Base-by-base conservation (phyloP, 164 flowering plant species). In the Dillenia suffruticosa region DNA sequence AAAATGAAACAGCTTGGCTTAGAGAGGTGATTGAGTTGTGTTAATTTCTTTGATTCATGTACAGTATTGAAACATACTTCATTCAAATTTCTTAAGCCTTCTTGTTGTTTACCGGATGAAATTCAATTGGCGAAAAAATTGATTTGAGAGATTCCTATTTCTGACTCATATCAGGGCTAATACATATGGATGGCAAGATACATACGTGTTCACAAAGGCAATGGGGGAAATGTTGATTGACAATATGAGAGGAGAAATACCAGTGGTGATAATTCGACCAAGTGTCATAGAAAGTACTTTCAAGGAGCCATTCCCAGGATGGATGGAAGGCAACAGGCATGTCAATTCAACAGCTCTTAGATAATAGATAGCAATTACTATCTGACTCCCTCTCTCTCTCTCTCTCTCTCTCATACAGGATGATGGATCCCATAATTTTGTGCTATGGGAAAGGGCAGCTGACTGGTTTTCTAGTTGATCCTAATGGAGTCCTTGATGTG, bases 201-300 rank as follows among this genome's bases (percentile, higher is more conserved):
- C 97, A 0, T 90, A 93, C 58, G 94, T 80, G 57, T 90, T 93
- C 76, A 85, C 97, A 14, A 93, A 93, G 76, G 97, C 97, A 1
- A 93, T 93, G 98, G 98, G 96, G 55, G 98, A 90, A 68, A 93
- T 93, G 98, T n/a, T 88, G 76, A 79, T 93, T 14, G 83, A 87
- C 40, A 77, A 61, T 46, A 71, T 77, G 78, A 90, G 90, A 70
- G 97, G 88, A 12, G 89, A 87, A 1, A 68, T 84, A 56, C 98
- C 97, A 0, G 87, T 87, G 3, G 92, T 83, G 51, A 82, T 93
- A 10, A 80, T 93, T 5, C 74, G 98, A 19, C 98, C 98, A 0
- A 90, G 97, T 52, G 86, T 90, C 32, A 88, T 93, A 8, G 98
- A 90, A 66, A 90, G 97, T 77, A 90, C 97, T 51, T 78, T 51